A percentile compares a stretch with the other conserved stretches of the same genome.
Conservation (phyloP, 768 basidiomycete genomes). For the Pleurotus salmoneostramineus region DNA sequence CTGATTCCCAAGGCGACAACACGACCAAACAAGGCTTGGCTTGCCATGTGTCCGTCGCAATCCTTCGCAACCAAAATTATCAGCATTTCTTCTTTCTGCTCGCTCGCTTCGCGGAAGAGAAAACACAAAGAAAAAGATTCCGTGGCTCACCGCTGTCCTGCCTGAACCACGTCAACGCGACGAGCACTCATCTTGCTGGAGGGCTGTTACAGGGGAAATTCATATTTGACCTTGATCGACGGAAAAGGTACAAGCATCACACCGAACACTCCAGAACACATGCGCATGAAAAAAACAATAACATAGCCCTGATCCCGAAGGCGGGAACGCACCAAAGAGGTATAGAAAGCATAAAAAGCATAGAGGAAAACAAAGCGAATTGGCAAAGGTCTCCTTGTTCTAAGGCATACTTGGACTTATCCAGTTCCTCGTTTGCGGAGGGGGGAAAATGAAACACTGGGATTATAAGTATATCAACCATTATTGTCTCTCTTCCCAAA, state of each 20-base stretch:
- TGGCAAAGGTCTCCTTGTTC: not conserved
- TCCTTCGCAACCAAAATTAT: not conserved
- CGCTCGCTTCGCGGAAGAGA: too few species aligned
- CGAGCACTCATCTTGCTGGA: not conserved
- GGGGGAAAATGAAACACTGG: too few species aligned
- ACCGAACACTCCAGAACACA: not conserved
- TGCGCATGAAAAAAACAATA: not conserved
- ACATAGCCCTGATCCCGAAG: not conserved
- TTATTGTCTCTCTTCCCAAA: too few species aligned
- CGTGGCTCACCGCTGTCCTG: not conserved
- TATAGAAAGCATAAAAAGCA: too few species aligned
- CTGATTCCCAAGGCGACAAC: slow-evolving; percentile 3
- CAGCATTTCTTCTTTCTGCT: not conserved
- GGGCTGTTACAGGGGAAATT: not conserved
- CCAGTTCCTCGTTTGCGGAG: too few species aligned
- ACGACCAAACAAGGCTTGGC: not conserved
- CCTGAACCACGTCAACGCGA: not conserved
- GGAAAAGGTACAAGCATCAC: not conserved
- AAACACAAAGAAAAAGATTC: too few species aligned
- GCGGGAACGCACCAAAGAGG: too few species aligned
- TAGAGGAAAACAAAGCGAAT: too few species aligned
- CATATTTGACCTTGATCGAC: not conserved
- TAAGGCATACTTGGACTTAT: too few species aligned
- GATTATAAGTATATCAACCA: too few species aligned
- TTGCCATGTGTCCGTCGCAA: not conserved